Evolutionary conservation across 331 rosid species (phyloP), one percentile per base, ranked within the genome.

Genomic region (Ulmus americana): DNA sequence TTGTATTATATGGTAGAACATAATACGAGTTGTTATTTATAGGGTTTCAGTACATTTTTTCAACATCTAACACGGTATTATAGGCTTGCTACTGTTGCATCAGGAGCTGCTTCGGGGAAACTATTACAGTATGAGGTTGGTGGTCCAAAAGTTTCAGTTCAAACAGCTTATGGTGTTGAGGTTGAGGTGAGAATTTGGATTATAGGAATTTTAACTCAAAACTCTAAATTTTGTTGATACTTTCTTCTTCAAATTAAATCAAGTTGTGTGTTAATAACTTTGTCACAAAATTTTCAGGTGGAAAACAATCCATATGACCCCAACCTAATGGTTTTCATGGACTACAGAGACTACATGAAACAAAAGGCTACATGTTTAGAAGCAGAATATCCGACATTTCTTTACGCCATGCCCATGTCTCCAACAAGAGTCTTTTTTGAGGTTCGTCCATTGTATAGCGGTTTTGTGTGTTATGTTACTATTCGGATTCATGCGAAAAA

Each of bases 61-160:
- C 82, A 74, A 76, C 74, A 68, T 89, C 81, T 82, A 77, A 83
- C 79, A 39, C 59, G 70, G 86, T 80, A 74, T 80, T 83, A 79
- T 81, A 94, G 98, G 95, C 97, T 94, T 73, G 98, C 80, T 83
- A 85, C 91, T 82, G 98, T 94, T 83, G 98, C 98, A 77, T 89
- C 97, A 68, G 98, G 98, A 76, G 98, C 98, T 68, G 98, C 98
- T 76, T 89, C 98, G 7, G 98, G 98, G 79, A 94, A 87, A 76
- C 84, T 94, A 44, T 80, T 94, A 85, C 89, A 89, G 69, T 94
- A 94, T 77, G 98, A 94, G 81, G 98, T 94, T 55, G 98, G 98
- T 68, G 98, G 98, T 65, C 98, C 97, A 55, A 91, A 91, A 80
- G 97, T 91, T 70, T 86, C 86, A 50, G 97, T 91, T 66, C 97